Conservation (phyloP, 257 asterid genomes). For the Solanum appendiculatum region DNA sequence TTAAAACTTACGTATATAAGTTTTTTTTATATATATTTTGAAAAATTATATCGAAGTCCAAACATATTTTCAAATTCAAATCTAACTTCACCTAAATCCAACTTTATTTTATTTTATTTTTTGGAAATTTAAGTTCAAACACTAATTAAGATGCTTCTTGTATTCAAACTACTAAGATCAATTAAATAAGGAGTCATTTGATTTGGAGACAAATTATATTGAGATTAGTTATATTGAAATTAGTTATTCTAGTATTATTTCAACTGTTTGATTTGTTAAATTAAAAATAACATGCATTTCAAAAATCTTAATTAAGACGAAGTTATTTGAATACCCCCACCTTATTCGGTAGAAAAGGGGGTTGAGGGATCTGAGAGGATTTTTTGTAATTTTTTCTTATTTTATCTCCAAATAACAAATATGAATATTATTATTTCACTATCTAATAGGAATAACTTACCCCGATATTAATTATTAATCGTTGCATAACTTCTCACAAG, state of each 20-base stretch:
- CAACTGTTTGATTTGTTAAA: not conserved
- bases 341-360: not conserved
- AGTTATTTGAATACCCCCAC: not conserved
- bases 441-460: too few species aligned
- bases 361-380: too few species aligned
- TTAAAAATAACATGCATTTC: not conserved
- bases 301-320: not conserved
- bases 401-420: not conserved
- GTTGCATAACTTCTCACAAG: not conserved
- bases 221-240: too few species aligned
- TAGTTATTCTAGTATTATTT: not conserved
- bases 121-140: not conserved
- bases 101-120: not conserved
- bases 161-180: not conserved
- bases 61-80: not conserved
- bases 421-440: too few species aligned
- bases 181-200: not conserved
- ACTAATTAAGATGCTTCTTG: not conserved
- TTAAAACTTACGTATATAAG: not conserved
- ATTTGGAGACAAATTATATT: not conserved
- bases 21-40: too few species aligned
- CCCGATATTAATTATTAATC: too few species aligned
- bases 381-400: too few species aligned
- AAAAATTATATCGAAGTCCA: not conserved
- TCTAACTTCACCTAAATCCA: not conserved